Percentiles rank a stretch among this genome's conserved stretches.
phyloP scores from a whole-genome alignment of 352 stramenopile genomes.

The Phytophthora constricta region DNA sequence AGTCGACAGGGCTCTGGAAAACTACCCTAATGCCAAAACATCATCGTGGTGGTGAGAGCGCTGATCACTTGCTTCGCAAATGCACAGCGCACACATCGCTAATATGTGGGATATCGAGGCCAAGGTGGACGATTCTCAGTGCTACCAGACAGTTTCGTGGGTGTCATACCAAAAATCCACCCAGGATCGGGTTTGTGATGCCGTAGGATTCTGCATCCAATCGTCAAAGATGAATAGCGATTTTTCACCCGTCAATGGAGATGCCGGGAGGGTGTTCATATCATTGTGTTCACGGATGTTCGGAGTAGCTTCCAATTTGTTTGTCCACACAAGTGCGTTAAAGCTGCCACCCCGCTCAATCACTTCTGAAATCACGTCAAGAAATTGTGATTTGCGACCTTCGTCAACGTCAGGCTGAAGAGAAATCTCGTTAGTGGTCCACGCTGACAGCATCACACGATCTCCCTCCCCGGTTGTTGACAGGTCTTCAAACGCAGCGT shows the following conservation, averaged over 20 bases:
- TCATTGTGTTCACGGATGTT: slow-evolving; percentile 42
- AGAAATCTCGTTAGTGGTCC: slow-evolving; percentile 47
- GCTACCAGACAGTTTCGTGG: slow-evolving; percentile 60
- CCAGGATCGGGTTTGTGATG: slow-evolving; percentile 34
- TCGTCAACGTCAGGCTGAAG: slow-evolving; percentile 23
- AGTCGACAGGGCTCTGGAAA: slow-evolving; percentile 55
- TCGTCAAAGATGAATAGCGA: no score
- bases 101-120: slow-evolving; percentile 51
- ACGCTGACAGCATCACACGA: slow-evolving; percentile 47
- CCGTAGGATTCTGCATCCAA: slow-evolving; percentile 57
- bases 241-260: slow-evolving; percentile 25
- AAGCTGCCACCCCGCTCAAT: slow-evolving; percentile 37
- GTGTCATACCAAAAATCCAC: slow-evolving; percentile 42
- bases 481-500: slow-evolving; percentile 40
- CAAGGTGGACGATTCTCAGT: slow-evolving; percentile 49
- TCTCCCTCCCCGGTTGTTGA: slow-evolving; percentile 1
- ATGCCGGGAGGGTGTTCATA: slow-evolving; percentile 35
- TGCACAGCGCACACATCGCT: slow-evolving; percentile 39
- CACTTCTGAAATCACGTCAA: slow-evolving; percentile 30
- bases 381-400: slow-evolving; percentile 29
- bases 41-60: slow-evolving; percentile 58
- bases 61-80: slow-evolving; percentile 52
- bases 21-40: slow-evolving; percentile 58
- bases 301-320: slow-evolving; percentile 38
- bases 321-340: slow-evolving; percentile 50